A percentile compares a stretch with the other conserved stretches of the same genome.
phyloP scores from a whole-genome alignment of 2,329 filamentous ascomycete species.

The Curvularia hawaiiensis region DNA sequence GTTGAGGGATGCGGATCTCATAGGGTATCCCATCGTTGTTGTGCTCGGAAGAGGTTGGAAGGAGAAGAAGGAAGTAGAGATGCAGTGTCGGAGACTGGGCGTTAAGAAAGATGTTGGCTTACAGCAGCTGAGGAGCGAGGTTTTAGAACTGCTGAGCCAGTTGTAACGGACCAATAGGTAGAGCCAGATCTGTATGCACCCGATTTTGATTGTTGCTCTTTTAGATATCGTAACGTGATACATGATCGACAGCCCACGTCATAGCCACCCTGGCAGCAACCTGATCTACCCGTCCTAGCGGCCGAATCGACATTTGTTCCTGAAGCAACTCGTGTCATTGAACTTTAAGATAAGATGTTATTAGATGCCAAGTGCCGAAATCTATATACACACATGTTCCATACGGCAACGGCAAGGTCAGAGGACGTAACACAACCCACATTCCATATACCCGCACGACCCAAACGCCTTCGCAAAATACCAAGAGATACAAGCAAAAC shows the following conservation, averaged over 20 bases:
- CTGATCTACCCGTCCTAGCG: background rate
- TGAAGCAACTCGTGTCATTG: background rate
- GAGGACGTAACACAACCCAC: too few species aligned
- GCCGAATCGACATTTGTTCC: background rate
- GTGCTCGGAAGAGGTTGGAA: constrained; percentile 65
- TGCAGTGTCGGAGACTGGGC: constrained; percentile 75
- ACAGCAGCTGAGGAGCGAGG: constrained; percentile 55
- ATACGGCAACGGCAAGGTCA: too few species aligned
- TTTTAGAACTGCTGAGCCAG: constrained; percentile 25
- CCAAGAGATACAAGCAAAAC: too few species aligned
- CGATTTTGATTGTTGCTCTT: background rate
- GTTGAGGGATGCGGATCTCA: constrained; percentile 83
- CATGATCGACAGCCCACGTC: background rate
- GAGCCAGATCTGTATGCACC: background rate
- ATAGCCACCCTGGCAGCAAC: background rate
- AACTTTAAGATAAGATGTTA: background rate
- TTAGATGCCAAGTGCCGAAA: background rate
- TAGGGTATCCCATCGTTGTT: constrained; percentile 85
- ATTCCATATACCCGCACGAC: too few species aligned
- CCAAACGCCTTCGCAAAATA: too few species aligned
- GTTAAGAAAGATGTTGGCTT: constrained; percentile 65
- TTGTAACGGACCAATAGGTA: constrained; percentile 16
- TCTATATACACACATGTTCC: too few species aligned
- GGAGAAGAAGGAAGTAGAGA: constrained; percentile 61
- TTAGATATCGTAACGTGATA: background rate